These are phyloP conservation scores for Pelargonium citronellum DNA, from an alignment of 441 rosid genomes.

Conservation along the genomic window DNA sequence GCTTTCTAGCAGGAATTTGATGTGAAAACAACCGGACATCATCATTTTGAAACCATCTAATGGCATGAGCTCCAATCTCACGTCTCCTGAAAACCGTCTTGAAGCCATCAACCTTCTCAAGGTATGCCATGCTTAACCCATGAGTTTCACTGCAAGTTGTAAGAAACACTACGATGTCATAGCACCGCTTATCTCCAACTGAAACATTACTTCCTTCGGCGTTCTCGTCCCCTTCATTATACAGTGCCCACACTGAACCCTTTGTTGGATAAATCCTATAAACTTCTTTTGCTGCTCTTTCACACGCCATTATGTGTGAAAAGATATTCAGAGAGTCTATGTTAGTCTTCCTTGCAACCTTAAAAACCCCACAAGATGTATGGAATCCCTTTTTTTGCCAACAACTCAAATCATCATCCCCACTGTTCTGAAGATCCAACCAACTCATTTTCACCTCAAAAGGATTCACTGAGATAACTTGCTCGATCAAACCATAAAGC, in stretches of 20 bases:
- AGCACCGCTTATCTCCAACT: constrained; percentile 30
- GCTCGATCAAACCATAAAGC: constrained; percentile 69
- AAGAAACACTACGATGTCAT: constrained; percentile 51
- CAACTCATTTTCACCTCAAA: constrained; percentile 60
- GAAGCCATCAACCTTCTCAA: constrained; percentile 70
- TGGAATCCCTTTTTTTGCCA: constrained; percentile 44
- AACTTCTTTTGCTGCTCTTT: constrained; percentile 69
- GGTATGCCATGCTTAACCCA: constrained; percentile 80
- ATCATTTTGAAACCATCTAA: constrained; percentile 54
- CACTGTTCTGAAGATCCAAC: constrained; percentile 48
- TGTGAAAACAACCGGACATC: constrained; percentile 58
- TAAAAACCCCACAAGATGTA: constrained; percentile 63
- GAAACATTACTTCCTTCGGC: constrained; percentile 34
- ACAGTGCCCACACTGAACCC: constrained; percentile 83
- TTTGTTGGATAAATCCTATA: constrained; percentile 76
- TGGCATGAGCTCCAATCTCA: constrained; percentile 60
- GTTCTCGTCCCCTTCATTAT: constrained; percentile 31
- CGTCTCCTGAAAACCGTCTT: constrained; percentile 59
- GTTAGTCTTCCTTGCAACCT: constrained; percentile 36
- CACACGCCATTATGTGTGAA: constrained; percentile 64
- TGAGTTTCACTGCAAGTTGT: constrained; percentile 59
- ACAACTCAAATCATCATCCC: constrained; percentile 38
- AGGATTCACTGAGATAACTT: constrained; percentile 66
- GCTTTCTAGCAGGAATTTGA: constrained; percentile 77
- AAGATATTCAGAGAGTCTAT: constrained; percentile 45